phyloP scores from a whole-genome alignment of 495 filamentous ascomycete species.

The Lepraria neglecta region DNA sequence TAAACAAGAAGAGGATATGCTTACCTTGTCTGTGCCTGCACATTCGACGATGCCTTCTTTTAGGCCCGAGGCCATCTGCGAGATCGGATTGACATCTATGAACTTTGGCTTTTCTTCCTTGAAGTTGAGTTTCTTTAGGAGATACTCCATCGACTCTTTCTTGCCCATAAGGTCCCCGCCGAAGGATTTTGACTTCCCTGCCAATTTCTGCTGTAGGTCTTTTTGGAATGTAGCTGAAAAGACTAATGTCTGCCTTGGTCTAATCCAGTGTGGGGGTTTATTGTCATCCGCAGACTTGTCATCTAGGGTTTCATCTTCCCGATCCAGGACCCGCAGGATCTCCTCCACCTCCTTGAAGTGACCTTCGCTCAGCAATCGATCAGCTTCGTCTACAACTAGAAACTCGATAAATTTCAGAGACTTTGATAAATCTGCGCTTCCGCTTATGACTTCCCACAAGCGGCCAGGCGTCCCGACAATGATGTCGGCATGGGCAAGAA shows the following conservation, averaged over 20 bases:
- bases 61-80: conserved; percentile 77
- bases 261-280: no score
- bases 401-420: conserved; percentile 68
- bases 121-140: conserved; percentile 86
- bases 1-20: not conserved
- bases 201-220: conserved; percentile 79
- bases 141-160: conserved; percentile 82
- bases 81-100: conserved; percentile 80
- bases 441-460: conserved; percentile 86
- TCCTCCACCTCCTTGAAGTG: conserved; percentile 92
- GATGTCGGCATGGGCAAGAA: conserved; percentile 70
- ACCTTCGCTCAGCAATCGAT: conserved; percentile 84
- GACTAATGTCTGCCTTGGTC: conserved; percentile 87
- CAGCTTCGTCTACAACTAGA: conserved; percentile 90
- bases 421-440: conserved; percentile 50
- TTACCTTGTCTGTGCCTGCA: conserved; percentile 81
- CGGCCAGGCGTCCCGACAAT: conserved; percentile 88
- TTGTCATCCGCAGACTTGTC: conserved; percentile 29
- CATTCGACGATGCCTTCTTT: conserved; percentile 91
- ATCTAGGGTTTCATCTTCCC: conserved; percentile 42
- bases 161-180: conserved; percentile 57
- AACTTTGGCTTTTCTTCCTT: conserved; percentile 75
- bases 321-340: conserved; percentile 70
- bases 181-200: conserved; percentile 57
- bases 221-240: conserved; percentile 96